A percentile compares a stretch with the other conserved stretches of the same genome.
Evolutionary conservation across 2,329 filamentous ascomycete species (phyloP).

Genomic region (Escovopsis sp.): DNA sequence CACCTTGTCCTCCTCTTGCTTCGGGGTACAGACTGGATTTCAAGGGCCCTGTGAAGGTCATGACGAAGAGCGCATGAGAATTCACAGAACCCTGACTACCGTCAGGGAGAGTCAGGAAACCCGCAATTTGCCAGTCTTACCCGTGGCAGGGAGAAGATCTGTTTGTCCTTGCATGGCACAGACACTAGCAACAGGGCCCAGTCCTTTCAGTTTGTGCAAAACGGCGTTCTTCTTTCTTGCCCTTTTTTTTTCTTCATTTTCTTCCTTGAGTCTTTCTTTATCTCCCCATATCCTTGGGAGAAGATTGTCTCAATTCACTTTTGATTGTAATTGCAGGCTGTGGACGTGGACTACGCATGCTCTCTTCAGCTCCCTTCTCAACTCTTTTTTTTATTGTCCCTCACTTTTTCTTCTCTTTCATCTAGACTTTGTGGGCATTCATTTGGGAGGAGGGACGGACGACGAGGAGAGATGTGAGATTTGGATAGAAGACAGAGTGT

Average conservation of each 20-base stretch:
- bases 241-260: too few relatives aligned
- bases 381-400: too few relatives aligned
- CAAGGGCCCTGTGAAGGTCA: too few relatives aligned
- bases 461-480: neutral
- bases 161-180: conserved; percentile 5
- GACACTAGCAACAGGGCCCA: conserved; percentile 2
- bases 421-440: neutral
- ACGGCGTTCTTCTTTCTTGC: conserved; percentile 2
- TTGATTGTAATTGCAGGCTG: too few relatives aligned
- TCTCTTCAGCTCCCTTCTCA: too few relatives aligned
- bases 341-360: too few relatives aligned
- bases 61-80: too few relatives aligned
- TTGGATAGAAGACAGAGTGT: neutral
- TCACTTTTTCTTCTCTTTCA: neutral
- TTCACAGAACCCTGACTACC: too few relatives aligned
- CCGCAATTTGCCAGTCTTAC: neutral
- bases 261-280: too few relatives aligned
- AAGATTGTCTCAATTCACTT: too few relatives aligned
- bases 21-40: neutral
- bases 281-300: too few relatives aligned
- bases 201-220: conserved; percentile 5
- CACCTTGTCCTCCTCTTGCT: conserved; percentile 6
- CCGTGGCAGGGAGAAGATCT: conserved; percentile 2
- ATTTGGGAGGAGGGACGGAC: neutral
- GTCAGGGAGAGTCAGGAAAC: too few relatives aligned